Evolutionary conservation across 2,329 filamentous ascomycete genomes (phyloP).

Genomic region (Phialophora chinensis): DNA sequence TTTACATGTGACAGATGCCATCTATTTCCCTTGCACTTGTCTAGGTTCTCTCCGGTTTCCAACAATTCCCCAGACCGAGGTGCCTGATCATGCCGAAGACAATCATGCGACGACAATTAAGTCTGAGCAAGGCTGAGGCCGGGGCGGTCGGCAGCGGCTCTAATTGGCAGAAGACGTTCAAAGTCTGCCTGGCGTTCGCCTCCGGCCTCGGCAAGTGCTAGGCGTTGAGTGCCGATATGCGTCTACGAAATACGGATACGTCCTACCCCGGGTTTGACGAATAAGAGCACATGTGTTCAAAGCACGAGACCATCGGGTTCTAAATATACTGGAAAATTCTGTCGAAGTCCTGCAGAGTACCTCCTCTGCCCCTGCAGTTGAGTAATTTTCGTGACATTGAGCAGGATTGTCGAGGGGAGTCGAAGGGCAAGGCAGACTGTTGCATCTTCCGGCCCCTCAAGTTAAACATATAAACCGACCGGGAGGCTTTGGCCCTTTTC

Average conservation of each 20-base stretch:
- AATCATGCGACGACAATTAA: constrained; percentile 1
- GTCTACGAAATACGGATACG: constrained; percentile 11
- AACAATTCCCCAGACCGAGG: background rate
- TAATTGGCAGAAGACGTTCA: constrained; percentile 2
- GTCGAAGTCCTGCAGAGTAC: background rate
- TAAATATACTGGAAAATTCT: background rate
- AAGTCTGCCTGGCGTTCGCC: background rate
- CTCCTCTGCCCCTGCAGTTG: background rate
- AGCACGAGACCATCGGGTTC: constrained; percentile 4
- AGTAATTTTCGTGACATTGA: background rate
- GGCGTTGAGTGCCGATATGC: constrained; percentile 4
- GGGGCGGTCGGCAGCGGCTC: background rate
- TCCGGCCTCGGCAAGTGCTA: constrained; percentile 3
- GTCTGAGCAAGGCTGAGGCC: constrained; percentile 3
- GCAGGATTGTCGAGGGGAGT: background rate
- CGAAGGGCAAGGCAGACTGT: constrained; percentile 6
- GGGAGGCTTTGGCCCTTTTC: background rate
- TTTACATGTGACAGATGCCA: background rate
- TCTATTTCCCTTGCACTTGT: background rate
- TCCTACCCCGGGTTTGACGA: background rate
- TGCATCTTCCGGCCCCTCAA: background rate
- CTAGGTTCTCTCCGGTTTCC: background rate
- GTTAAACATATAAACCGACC: constrained; percentile 5
- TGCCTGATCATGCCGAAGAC: background rate
- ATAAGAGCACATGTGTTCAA: background rate